Evolutionary conservation across 2,329 filamentous ascomycete genomes (phyloP).

Genomic region (Pseudopithomyces chartarum): DNA sequence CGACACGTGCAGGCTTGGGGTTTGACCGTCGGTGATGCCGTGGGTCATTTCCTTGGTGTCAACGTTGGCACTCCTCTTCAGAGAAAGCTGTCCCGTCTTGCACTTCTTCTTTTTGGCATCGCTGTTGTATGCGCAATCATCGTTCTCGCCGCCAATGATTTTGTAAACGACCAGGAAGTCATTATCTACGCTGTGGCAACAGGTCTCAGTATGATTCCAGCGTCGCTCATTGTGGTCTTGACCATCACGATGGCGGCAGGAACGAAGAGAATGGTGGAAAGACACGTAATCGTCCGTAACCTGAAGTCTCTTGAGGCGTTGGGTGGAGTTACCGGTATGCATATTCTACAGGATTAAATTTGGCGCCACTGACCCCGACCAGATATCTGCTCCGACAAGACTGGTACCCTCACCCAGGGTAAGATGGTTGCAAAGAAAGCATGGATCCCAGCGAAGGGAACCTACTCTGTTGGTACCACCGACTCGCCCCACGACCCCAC

Average conservation of each 20-base stretch:
- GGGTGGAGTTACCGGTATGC: conserved; percentile 38
- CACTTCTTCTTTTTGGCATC: conserved; percentile 42
- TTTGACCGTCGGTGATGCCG: conserved; percentile 51
- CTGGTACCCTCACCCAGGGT: conserved; percentile 47
- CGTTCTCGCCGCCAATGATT: conserved; percentile 46
- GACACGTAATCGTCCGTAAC: conserved; percentile 43
- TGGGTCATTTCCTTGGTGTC: conserved; percentile 47
- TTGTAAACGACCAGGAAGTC: conserved; percentile 45
- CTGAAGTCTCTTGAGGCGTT: conserved; percentile 43
- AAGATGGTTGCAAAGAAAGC: conserved; percentile 45
- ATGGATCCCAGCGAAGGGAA: conserved; percentile 45
- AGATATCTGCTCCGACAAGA: conserved; percentile 60
- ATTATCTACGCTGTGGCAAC: conserved; percentile 48
- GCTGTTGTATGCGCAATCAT: conserved; percentile 47
- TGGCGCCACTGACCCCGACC: neutral
- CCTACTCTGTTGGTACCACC: conserved; percentile 43
- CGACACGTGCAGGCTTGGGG: conserved; percentile 57
- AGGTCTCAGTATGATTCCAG: conserved; percentile 46
- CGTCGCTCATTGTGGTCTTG: conserved; percentile 43
- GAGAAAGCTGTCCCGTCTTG: conserved; percentile 42
- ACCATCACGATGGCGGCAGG: conserved; percentile 48
- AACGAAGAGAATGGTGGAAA: conserved; percentile 43
- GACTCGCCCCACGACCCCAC: conserved; percentile 42
- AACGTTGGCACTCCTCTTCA: conserved; percentile 47
- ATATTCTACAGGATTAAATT: neutral